Evolutionary conservation across 2,329 filamentous ascomycete genomes (phyloP), one percentile per base, ranked within the genome.

Genomic region (Alternaria arbusti): DNA sequence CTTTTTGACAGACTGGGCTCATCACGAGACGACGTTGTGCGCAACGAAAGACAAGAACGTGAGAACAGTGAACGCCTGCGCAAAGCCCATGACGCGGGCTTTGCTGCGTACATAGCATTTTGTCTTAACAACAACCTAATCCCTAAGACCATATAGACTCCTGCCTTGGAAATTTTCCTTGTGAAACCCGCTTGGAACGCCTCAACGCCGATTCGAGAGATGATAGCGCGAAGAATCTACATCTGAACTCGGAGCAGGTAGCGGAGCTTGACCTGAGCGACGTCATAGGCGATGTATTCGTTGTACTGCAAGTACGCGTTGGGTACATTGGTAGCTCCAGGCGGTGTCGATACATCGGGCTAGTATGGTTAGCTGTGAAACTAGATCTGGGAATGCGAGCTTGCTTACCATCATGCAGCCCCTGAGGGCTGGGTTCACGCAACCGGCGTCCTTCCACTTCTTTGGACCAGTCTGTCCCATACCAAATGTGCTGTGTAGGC

Each of bases 381-480:
- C 44, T 3, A 25, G 4, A 25, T 30, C 1, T 17, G 1, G 63
- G 5, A 15, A 32, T 20, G 43, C 40, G 13, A 3, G 63, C 4
- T 25, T 10, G 81, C 85, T 81, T 78, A 90, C 89, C 84, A 96
- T 94, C 71, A 84, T 85, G 44, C 92, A 85, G 0, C 92, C 93
- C 61, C 86, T 82, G 46, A 96, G 81, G 3, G 85, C 84, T 3
- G 86, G 82, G 70, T 93, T 86, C 8, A 94, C 86, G 56, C 84
- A 86, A 3, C 81, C 82, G 0, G 91, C 93, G 77, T 96, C 92
- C 77, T 92, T 92, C 93, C 93, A 96, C 46, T 82, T 82, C 17
- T 78, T 82, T 1, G 93, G 93, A 0, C 88, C 88, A 0, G 82
- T 89, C 6, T 54, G 68, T 3, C 93, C 93, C 74, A 88, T 84